Conservation (phyloP, 1,284 basidiomycete species). For the Rhodotorula sp. region DNA sequence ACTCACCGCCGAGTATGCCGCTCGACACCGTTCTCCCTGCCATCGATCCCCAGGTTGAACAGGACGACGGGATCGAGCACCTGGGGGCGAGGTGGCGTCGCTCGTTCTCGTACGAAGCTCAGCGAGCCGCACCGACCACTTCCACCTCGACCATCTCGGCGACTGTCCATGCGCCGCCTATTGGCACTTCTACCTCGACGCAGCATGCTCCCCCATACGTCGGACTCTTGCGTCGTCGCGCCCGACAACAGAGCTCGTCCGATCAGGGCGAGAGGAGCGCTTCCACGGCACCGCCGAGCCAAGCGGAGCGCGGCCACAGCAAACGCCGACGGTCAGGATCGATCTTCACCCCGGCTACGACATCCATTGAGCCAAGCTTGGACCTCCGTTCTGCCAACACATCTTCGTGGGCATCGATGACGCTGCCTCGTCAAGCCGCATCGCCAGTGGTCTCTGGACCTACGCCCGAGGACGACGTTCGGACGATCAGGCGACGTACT, state of each 20-base stretch:
- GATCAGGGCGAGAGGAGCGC: neutral
- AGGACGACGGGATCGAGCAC: neutral
- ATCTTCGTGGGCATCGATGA: neutral
- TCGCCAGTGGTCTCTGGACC: neutral
- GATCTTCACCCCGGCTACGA: neutral
- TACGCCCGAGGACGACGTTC: neutral
- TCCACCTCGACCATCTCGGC: neutral
- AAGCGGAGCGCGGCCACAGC: neutral
- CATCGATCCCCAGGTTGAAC: neutral
- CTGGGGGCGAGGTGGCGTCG: neutral
- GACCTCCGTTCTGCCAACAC: neutral
- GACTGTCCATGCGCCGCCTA: neutral
- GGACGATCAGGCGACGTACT: neutral
- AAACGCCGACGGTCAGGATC: slow-evolving; percentile 10
- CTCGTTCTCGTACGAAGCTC: slow-evolving; percentile 12
- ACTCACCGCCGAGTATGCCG: neutral
- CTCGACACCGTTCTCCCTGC: neutral
- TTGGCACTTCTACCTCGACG: neutral
- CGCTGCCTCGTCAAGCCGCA: neutral
- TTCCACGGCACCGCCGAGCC: neutral
- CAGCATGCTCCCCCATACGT: neutral
- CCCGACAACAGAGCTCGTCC: slow-evolving; percentile 2
- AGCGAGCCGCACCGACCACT: slow-evolving; percentile 1
- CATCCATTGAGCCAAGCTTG: neutral
- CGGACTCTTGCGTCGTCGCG: neutral